These are phyloP conservation scores for Spathaspora arborariae DNA, from an alignment of 805 yeast species.

Conservation along the genomic window DNA sequence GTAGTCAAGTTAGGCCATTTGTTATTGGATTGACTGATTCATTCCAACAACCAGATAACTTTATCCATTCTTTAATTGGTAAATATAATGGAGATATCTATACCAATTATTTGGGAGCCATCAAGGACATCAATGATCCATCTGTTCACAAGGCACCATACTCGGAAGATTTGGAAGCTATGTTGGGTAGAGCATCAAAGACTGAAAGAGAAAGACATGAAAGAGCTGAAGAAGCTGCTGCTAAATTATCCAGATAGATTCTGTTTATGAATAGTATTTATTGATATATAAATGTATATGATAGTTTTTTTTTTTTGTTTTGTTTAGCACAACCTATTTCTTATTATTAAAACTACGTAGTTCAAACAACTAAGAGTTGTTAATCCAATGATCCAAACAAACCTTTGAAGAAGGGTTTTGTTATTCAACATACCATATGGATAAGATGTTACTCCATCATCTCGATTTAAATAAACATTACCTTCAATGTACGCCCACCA, in stretches of 20 bases:
- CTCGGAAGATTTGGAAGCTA: conserved; percentile 31
- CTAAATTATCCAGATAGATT: conserved; percentile 5
- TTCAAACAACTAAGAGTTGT: conserved; percentile 5
- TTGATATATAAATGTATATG: conserved; percentile 1
- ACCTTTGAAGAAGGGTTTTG: conserved; percentile 1
- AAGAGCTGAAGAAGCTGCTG: conserved; percentile 12
- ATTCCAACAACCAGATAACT: conserved; percentile 75
- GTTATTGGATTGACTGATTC: conserved; percentile 81
- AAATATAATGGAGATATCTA: conserved; percentile 78
- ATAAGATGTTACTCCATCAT: conserved; percentile 3
- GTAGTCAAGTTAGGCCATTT: conserved; percentile 46
- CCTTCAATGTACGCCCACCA: conserved; percentile 15
- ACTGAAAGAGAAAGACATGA: conserved; percentile 33
- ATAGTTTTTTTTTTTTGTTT: too few species aligned
- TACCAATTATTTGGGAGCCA: conserved; percentile 64
- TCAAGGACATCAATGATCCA: conserved; percentile 48
- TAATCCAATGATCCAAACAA: conserved; percentile 5
- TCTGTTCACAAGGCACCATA: conserved; percentile 59
- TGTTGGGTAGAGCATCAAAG: conserved; percentile 30
- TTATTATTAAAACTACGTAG: conserved; percentile 1
- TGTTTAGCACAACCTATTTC: conserved; percentile 1
- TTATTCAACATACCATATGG: conserved; percentile 11
- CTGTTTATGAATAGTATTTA: background rate
- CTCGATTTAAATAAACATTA: conserved; percentile 12
- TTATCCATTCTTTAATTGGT: conserved; percentile 82